These are phyloP conservation scores for Ogataea nitratoaversa DNA, from an alignment of 805 yeast genomes.

Conservation along the genomic window DNA sequence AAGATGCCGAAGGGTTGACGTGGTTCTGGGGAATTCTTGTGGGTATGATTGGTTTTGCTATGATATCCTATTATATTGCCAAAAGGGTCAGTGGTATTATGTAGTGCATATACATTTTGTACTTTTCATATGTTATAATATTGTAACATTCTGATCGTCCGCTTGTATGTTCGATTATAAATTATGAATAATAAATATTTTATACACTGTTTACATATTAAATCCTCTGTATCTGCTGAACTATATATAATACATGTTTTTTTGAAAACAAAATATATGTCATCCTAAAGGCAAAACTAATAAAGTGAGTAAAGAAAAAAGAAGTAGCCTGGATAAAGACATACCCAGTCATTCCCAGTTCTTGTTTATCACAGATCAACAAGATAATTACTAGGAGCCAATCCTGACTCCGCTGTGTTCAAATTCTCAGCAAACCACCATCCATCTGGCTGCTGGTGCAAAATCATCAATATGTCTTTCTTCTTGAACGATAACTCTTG, in stretches of 20 bases:
- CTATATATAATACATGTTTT: too few relatives aligned
- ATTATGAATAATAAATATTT: too few relatives aligned
- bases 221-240: too few relatives aligned
- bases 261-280: too few relatives aligned
- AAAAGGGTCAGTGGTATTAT: conserved; percentile 35
- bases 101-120: conserved; percentile 3
- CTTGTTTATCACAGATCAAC: conserved; percentile 28
- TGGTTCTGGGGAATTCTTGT: conserved; percentile 61
- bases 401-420: conserved; percentile 42
- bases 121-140: not conserved
- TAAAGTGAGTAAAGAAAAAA: too few relatives aligned
- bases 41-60: conserved; percentile 45
- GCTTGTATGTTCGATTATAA: too few relatives aligned
- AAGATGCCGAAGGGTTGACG: conserved; percentile 50
- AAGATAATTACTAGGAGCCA: conserved; percentile 61
- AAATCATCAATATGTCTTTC: conserved; percentile 49
- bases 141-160: not conserved
- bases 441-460: conserved; percentile 61
- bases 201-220: too few relatives aligned
- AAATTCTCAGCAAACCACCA: conserved; percentile 71
- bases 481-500: conserved; percentile 58
- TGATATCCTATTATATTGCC: conserved; percentile 44
- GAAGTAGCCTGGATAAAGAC: too few relatives aligned
- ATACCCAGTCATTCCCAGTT: too few relatives aligned
- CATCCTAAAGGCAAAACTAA: too few relatives aligned